phyloP scores from a whole-genome alignment of 1,284 basidiomycete genomes.

The Cutaneotrichosporon dermatis region DNA sequence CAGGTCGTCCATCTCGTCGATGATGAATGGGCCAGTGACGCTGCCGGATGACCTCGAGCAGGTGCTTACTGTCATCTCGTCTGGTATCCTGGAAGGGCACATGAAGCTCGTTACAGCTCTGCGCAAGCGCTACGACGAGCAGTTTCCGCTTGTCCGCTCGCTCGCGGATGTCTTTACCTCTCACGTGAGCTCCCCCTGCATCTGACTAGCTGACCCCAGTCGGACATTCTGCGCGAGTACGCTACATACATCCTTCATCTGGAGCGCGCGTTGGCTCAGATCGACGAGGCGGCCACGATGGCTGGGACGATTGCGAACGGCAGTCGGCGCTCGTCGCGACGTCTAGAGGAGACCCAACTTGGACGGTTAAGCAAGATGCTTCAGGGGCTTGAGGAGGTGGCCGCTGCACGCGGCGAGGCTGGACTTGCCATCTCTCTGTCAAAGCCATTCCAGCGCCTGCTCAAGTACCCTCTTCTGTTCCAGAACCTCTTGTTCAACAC shows the following conservation, averaged over 20 bases:
- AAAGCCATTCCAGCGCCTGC: slow-evolving; percentile 92
- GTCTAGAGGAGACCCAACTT: slow-evolving; percentile 18
- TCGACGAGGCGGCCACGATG: slow-evolving; percentile 64
- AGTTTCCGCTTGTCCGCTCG: slow-evolving; percentile 83
- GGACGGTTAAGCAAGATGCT: slow-evolving; percentile 23
- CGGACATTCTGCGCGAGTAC: slow-evolving; percentile 85
- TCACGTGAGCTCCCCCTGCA: slow-evolving; percentile 60
- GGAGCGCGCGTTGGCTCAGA: slow-evolving; percentile 79
- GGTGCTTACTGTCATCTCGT: slow-evolving; percentile 77
- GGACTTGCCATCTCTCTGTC: slow-evolving; percentile 89
- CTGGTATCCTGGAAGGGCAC: slow-evolving; percentile 80
- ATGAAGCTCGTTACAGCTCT: slow-evolving; percentile 73
- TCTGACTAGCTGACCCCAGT: slow-evolving; percentile 53
- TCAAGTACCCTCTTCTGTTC: slow-evolving; percentile 95
- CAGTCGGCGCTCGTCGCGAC: slow-evolving; percentile 31
- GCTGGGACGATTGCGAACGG: slow-evolving; percentile 62
- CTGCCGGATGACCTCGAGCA: slow-evolving; percentile 78
- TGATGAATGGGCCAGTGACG: slow-evolving; percentile 42
- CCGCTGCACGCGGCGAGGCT: slow-evolving; percentile 81
- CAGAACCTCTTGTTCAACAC: slow-evolving; percentile 94
- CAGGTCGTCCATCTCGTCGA: slow-evolving; percentile 18
- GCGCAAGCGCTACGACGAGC: slow-evolving; percentile 81
- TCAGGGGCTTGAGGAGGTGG: slow-evolving; percentile 66
- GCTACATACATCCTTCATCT: slow-evolving; percentile 86
- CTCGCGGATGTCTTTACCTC: slow-evolving; percentile 89